These are phyloP conservation scores for Penicillium frequentans DNA, from an alignment of 2,329 filamentous ascomycete genomes.

Conservation along the genomic window DNA sequence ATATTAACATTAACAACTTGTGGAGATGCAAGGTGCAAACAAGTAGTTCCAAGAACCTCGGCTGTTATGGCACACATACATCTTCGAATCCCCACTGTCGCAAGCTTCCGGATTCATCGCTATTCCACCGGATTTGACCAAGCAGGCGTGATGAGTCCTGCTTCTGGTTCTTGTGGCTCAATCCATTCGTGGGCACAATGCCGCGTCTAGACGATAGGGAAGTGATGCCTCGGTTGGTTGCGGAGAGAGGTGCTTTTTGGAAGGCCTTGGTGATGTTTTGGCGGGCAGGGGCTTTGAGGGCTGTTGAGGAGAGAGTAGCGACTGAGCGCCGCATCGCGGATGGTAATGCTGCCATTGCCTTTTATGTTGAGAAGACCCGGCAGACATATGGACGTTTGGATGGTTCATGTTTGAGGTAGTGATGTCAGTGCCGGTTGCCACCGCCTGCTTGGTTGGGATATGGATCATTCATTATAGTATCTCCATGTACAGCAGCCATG, in stretches of 20 bases:
- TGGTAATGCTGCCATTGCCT: slow-evolving; percentile 13
- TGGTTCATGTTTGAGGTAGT: slow-evolving; percentile 4
- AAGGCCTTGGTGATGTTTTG: slow-evolving; percentile 5
- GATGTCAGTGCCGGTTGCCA: slow-evolving; percentile 23
- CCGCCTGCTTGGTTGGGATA: slow-evolving; percentile 12
- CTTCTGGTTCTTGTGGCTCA: background rate
- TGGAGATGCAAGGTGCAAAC: background rate
- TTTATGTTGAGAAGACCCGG: background rate
- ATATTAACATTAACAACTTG: background rate
- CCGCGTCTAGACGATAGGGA: slow-evolving; percentile 2
- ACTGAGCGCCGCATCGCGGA: slow-evolving; percentile 12
- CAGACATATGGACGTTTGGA: background rate
- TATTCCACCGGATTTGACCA: slow-evolving; percentile 24
- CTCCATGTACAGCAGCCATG: background rate
- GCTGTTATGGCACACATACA: slow-evolving; percentile 18
- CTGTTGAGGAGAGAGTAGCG: background rate
- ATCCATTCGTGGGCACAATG: background rate
- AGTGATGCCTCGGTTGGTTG: slow-evolving; percentile 15
- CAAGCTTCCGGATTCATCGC: slow-evolving; percentile 15
- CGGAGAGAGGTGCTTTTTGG: slow-evolving; percentile 10
- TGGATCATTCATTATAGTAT: background rate
- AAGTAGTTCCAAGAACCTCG: background rate
- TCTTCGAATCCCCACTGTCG: slow-evolving; percentile 38
- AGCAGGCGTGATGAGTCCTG: background rate
- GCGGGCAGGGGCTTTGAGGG: slow-evolving; percentile 6